Percentiles rank a stretch among this genome's conserved stretches.
Evolutionary conservation across 345 rosid species (phyloP).

Genomic region (Euphorbia lathyris): DNA sequence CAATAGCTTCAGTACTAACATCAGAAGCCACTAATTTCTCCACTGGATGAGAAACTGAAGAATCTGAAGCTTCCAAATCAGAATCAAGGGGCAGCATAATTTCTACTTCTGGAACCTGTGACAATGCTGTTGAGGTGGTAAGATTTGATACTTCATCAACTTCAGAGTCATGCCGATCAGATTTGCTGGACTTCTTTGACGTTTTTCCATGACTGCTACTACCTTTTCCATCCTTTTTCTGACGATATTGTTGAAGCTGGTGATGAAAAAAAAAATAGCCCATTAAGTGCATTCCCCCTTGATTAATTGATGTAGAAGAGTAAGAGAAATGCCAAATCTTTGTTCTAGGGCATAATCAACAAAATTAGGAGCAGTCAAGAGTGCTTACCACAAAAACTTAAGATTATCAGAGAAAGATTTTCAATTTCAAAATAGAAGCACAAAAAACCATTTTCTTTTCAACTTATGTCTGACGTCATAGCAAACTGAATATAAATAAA

Average conservation of each 20-base stretch:
- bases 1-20: conserved; percentile 29
- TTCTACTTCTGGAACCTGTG: conserved; percentile 40
- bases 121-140: conserved; percentile 22
- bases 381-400: not conserved
- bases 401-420: not conserved
- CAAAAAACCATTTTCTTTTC: not conserved
- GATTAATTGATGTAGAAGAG: not conserved
- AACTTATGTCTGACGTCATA: not conserved
- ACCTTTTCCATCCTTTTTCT: conserved; percentile 79
- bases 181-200: conserved; percentile 55
- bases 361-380: not conserved
- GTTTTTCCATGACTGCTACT: conserved; percentile 71
- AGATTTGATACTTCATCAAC: conserved; percentile 33
- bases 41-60: conserved; percentile 28
- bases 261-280: conserved; percentile 4
- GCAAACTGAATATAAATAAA: not conserved
- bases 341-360: not conserved
- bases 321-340: not conserved
- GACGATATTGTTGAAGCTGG: conserved; percentile 97
- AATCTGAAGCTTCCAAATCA: conserved; percentile 26
- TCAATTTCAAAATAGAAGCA: not conserved
- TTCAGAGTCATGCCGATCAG: conserved; percentile 54
- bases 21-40: conserved; percentile 32
- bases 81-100: conserved; percentile 26
- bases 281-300: not conserved